Base-by-base conservation (phyloP, 108 stramenopile species). In the Poteriospumella lacustris region DNA sequence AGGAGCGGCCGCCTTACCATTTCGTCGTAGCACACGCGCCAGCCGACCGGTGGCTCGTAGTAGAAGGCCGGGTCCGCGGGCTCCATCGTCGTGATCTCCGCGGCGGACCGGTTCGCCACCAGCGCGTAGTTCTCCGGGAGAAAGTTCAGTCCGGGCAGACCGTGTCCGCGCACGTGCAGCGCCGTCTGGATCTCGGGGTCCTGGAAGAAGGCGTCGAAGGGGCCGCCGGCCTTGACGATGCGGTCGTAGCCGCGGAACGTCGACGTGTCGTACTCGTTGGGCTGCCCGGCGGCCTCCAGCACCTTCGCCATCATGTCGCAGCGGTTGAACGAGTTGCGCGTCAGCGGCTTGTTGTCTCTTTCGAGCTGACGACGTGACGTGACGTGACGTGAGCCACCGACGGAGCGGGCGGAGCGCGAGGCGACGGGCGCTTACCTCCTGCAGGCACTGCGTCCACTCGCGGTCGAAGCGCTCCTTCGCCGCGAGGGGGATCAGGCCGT, bases 281-380 rank as follows among this genome's bases (percentile, higher is more conserved):
- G 70, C 5, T 56, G 36, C 36, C 70, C 70, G 9, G 70, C 70
- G 36, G 70, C 70, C 9, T 42, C 24, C 5, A 73, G 31, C 5
- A 73, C 70, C 5, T 73, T 24, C 26, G n/a, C 42, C 70, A 73
- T 73, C 70, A 73, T 73, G 31, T 38, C 26, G 70, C 70, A 73
- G 5, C 36, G 38, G 33, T 73, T 34, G 36, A 73, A 73, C 28
- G 40, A 33, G 12, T 34, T 34, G 9, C 70, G 70, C 31, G 43
- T 56, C 31, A 73, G 70, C 36, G 19, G 19, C 24, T 40, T 36
- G 40, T 15, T 19, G 19, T 12, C 19, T 39, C 19, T 19, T 19
- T 68, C 38, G 24, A 41, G 47, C 15, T n/a, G n/a, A n/a, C n/a
- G n/a, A n/a, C n/a, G n/a, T n/a, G n/a, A n/a, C n/a, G n/a, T n/a